Conservation (phyloP, 805 yeast species). For the Candida germanica region DNA sequence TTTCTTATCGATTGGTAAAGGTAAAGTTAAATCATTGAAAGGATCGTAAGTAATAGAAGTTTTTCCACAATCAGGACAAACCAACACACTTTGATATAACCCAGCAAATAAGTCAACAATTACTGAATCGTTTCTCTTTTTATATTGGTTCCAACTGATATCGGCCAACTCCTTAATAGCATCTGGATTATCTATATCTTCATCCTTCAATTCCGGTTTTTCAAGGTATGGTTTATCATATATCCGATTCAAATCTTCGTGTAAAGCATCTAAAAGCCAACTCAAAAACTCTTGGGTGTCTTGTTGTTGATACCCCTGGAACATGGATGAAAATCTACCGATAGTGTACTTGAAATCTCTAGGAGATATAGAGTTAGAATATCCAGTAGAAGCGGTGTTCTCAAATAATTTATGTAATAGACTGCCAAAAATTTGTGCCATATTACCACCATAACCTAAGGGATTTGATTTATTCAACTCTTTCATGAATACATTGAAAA, state of each 20-base stretch:
- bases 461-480: slow-evolving; percentile 81
- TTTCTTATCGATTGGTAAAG: slow-evolving; percentile 70
- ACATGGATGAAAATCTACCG: slow-evolving; percentile 75
- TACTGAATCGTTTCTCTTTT: slow-evolving; percentile 77
- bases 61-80: slow-evolving; percentile 81
- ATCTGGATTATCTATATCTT: slow-evolving; percentile 49
- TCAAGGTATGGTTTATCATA: slow-evolving; percentile 80
- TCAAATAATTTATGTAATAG: slow-evolving; percentile 59
- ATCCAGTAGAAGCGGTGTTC: slow-evolving; percentile 14
- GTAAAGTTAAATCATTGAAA: slow-evolving; percentile 83
- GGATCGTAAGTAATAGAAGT: slow-evolving; percentile 92
- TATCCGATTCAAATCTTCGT: slow-evolving; percentile 88
- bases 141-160: slow-evolving; percentile 78
- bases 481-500: slow-evolving; percentile 51
- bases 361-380: slow-evolving; percentile 46
- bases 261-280: slow-evolving; percentile 81
- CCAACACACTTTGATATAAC: slow-evolving; percentile 80
- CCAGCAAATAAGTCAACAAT: slow-evolving; percentile 88
- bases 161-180: slow-evolving; percentile 64
- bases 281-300: slow-evolving; percentile 93
- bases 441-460: slow-evolving; percentile 77
- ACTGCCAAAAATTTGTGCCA: slow-evolving; percentile 72
- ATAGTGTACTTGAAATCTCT: slow-evolving; percentile 72
- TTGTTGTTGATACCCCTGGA: slow-evolving; percentile 81
- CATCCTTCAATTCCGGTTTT: slow-evolving; percentile 76